Percentiles rank a stretch among this genome's conserved stretches.
Evolutionary conservation across 2,329 filamentous ascomycete genomes (phyloP).

Genomic region (Tolypocladium cylindrosporum): DNA sequence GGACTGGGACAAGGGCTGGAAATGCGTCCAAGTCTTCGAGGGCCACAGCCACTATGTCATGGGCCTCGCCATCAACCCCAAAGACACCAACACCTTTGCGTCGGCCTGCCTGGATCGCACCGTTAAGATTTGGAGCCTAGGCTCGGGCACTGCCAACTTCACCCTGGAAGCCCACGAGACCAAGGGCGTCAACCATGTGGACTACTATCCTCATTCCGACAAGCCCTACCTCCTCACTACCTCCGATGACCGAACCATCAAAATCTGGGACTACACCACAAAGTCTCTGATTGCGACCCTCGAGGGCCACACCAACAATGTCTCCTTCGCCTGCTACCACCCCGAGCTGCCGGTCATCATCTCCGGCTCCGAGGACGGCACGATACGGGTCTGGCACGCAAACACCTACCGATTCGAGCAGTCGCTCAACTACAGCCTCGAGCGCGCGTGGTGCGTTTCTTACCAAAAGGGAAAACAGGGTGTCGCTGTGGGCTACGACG

Average conservation of each 20-base stretch:
- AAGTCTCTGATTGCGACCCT: conserved; percentile 95
- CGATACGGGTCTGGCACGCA: conserved; percentile 96
- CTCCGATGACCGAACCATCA: conserved; percentile 91
- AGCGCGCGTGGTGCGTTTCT: conserved; percentile 94
- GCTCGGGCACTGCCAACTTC: conserved; percentile 88
- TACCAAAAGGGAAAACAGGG: conserved; percentile 93
- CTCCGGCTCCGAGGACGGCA: conserved; percentile 94
- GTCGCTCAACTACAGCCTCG: conserved; percentile 88
- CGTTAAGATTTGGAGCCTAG: conserved; percentile 96
- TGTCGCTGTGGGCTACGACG: conserved; percentile 91
- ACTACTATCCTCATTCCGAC: conserved; percentile 70
- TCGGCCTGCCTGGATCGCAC: conserved; percentile 94
- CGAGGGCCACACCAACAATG: conserved; percentile 95
- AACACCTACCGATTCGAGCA: conserved; percentile 96
- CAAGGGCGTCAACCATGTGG: conserved; percentile 96
- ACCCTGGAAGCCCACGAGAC: conserved; percentile 95
- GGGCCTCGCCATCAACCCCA: conserved; percentile 94
- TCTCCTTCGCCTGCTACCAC: conserved; percentile 96
- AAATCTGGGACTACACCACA: conserved; percentile 98
- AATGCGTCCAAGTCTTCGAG: conserved; percentile 93
- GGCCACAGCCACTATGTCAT: conserved; percentile 96
- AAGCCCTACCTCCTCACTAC: conserved; percentile 89
- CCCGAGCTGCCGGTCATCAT: conserved; percentile 95
- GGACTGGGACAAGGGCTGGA: conserved; percentile 99
- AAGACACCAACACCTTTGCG: conserved; percentile 86